Evolutionary conservation across 2,329 filamentous ascomycete species (phyloP).

Genomic region (Trichoderma gracile): DNA sequence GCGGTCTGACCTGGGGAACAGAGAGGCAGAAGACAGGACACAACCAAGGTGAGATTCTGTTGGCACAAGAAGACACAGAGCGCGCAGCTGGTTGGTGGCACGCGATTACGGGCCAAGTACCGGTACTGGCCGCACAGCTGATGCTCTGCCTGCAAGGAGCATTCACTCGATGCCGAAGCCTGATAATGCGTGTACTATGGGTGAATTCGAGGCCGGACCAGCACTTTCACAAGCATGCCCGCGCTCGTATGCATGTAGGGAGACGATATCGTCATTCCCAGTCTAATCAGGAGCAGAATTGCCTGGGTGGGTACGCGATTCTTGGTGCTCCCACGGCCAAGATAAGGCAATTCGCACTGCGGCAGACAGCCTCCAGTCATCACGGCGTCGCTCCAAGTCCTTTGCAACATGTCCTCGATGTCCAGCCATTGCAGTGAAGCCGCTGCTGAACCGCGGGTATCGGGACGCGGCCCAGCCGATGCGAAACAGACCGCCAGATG

Average conservation of each 20-base stretch:
- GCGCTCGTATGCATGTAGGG: background rate
- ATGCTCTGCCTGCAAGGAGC: too few relatives aligned
- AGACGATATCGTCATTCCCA: slow-evolving; percentile 6
- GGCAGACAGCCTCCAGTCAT: slow-evolving; percentile 1
- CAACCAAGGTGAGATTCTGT: slow-evolving; percentile 5
- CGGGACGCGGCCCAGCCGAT: background rate
- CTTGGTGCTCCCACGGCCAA: background rate
- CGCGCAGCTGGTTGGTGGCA: background rate
- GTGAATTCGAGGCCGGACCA: too few relatives aligned
- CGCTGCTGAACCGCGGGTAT: too few relatives aligned
- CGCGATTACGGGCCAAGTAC: slow-evolving; percentile 7
- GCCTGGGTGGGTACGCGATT: background rate
- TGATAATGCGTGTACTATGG: too few relatives aligned
- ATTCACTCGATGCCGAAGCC: too few relatives aligned
- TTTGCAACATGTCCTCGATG: too few relatives aligned
- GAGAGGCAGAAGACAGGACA: background rate
- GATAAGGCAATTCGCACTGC: slow-evolving; percentile 14
- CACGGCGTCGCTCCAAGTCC: too few relatives aligned
- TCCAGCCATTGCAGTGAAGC: too few relatives aligned
- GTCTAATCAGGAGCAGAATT: background rate
- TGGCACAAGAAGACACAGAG: slow-evolving; percentile 1
- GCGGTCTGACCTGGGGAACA: slow-evolving; percentile 24
- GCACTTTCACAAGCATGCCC: too few relatives aligned
- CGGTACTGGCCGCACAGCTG: background rate
- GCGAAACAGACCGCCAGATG: slow-evolving; percentile 8